Evolutionary conservation across 805 yeast genomes (phyloP), one percentile per base, ranked within the genome.

Genomic region (Candida parachauliodes): DNA sequence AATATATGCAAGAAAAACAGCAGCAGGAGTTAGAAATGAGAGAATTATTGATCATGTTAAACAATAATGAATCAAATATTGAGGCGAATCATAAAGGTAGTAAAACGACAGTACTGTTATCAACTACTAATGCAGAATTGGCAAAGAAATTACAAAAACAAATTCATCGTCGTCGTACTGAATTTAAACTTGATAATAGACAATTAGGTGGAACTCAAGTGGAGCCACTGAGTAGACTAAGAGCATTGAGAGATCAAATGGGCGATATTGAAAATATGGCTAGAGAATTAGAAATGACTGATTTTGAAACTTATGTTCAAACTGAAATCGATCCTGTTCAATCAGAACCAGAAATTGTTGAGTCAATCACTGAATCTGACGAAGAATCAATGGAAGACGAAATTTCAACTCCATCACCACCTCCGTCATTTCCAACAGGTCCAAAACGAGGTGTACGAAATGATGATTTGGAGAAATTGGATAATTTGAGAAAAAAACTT

Each of bases 221-320:
- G 19, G 95, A 86, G 54, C 95, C 96, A 3, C 83, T 83, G 49
- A 74, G 83, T 2, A 68, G 91, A 46, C 62, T 88, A 36, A 72
- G 93, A 43, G 81, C 77, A 30, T 68, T 89, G 49, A 70, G 96
- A 39, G 86, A 82, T 49, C 76, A 82, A 54, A 88, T 88, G 95
- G 94, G 85, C 42, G 81, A 77, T 45, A 70, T 89, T 37, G 95
- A 86, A 54, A 74, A 76, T 33, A 85, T 86, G 65, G 96, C 96
- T 0, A 67, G 94, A 43, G 85, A 83, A 51, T 69, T 91, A 41
- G 97, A 91, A 55, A 81, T 79, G 76, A 83, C 85, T 15, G 93
- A 88, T 47, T 88, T 87, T 50, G 81, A 76, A 35, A 60, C 55
- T 9, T 67, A 66, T 42, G 51, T 35, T 7, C 47, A 46, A 17